Conservation (phyloP, 805 yeast genomes). For the Tetrapisispora phaffii region DNA sequence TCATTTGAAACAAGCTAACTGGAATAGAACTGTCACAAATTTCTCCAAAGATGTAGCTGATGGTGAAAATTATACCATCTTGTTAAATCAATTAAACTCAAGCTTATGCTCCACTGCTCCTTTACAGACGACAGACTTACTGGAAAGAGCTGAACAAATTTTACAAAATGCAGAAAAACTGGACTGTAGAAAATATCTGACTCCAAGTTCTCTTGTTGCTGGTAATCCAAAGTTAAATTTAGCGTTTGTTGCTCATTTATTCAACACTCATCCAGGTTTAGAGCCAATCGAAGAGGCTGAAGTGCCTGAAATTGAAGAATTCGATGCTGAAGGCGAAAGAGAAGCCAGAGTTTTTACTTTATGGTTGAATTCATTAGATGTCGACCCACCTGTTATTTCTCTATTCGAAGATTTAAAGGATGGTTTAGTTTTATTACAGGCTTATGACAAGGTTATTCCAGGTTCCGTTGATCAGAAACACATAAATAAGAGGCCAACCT, state of each 20-base stretch:
- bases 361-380: constrained; percentile 95
- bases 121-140: constrained; percentile 62
- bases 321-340: constrained; percentile 98
- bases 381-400: constrained; percentile 85
- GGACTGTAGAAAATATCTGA: constrained; percentile 87
- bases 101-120: constrained; percentile 74
- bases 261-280: constrained; percentile 93
- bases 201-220: constrained; percentile 84
- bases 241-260: constrained; percentile 94
- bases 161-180: constrained; percentile 80
- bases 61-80: constrained; percentile 89
- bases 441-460: constrained; percentile 91
- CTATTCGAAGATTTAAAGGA: constrained; percentile 92
- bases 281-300: constrained; percentile 88
- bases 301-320: constrained; percentile 90
- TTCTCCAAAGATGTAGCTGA: constrained; percentile 83
- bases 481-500: constrained; percentile 74
- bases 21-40: constrained; percentile 77
- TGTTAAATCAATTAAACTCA: constrained; percentile 82
- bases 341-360: constrained; percentile 97
- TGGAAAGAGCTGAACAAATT: constrained; percentile 79
- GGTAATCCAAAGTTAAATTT: constrained; percentile 95
- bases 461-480: constrained; percentile 74
- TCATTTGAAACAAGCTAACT: constrained; percentile 86
- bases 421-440: constrained; percentile 81